Base-by-base conservation (phyloP, 192 early-diverging fungal species). In the Dimargaris xerosporica region DNA sequence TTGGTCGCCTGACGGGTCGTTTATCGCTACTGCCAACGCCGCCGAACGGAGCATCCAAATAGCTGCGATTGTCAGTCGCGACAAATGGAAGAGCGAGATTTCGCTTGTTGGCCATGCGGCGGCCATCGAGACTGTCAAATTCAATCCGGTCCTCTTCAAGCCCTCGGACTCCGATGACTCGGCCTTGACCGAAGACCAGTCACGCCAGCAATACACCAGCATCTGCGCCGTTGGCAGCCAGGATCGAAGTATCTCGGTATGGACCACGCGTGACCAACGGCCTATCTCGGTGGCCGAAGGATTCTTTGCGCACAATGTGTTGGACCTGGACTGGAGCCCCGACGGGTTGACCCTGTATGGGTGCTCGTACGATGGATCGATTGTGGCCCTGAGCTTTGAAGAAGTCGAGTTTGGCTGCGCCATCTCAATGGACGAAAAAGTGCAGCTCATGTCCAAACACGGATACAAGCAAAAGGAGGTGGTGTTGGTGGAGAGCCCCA, bases 1-100 rank as follows among this genome's bases (percentile, higher is more conserved):
- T 64, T 98, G 93, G 93, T 85, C 90, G n/a, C 96, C 96, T 3
- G 91, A 95, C 62, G 96, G 96, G n/a, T 80, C 79, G n/a, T 86
- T 81, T 66, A 77, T 98, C n/a, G 90, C 85, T 1, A 77, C 87
- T 17, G 91, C 90, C 23, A 94, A 93, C 69, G 93, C 91, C 0
- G 89, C 87, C 63, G 92, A 86, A 54, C 84, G 83, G 26, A 70
- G 72, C 34, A 75, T 86, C 50, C 87, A 85, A 34, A 79, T 91
- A 16, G 90, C 91, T 0, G 84, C 94, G 1, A 74, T 96, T 12
- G 78, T 98, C 23, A 71, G 75, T 21, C 66, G 96, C 48, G 81
- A 84, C 25, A 75, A 80, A 15, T 98, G 92, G 92, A 69, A 66
- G 5, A 67, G 84, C 5, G 86, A 91, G 51, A 69, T 90, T 11